These are phyloP conservation scores for Ligustrum vulgare DNA, from an alignment of 257 asterid species.

Conservation along the genomic window DNA sequence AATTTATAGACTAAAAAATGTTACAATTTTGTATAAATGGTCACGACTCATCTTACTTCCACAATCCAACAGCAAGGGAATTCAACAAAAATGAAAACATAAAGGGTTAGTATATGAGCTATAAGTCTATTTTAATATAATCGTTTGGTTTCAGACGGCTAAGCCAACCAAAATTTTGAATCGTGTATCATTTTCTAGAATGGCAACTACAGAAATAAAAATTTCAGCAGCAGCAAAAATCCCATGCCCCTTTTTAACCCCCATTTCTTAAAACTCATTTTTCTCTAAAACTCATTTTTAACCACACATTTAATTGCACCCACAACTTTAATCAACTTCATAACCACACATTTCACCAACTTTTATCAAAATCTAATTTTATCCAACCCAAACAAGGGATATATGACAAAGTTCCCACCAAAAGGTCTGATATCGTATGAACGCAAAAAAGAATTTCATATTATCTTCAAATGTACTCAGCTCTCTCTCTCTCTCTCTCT, in stretches of 20 bases:
- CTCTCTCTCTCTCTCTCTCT: background rate
- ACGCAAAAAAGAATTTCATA: background rate
- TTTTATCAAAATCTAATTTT: no score
- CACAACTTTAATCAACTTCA: no score
- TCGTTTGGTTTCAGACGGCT: background rate
- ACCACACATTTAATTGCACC: no score
- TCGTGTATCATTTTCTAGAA: background rate
- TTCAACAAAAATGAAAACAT: no score
- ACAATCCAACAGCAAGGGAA: background rate
- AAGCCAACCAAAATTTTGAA: background rate
- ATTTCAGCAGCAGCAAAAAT: background rate
- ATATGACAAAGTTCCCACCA: background rate
- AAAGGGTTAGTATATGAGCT: background rate
- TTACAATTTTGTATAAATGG: background rate
- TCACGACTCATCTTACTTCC: background rate
- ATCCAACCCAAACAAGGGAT: no score
- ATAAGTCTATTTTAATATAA: background rate
- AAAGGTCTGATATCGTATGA: background rate
- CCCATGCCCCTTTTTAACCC: no score
- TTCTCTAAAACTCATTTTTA: no score
- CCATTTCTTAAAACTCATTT: no score
- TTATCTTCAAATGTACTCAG: background rate
- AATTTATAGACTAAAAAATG: background rate
- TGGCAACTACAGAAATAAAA: background rate
- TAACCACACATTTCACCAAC: no score